phyloP scores from a whole-genome alignment of 2,329 filamentous ascomycete genomes.

The Xylariaceae sp. region DNA sequence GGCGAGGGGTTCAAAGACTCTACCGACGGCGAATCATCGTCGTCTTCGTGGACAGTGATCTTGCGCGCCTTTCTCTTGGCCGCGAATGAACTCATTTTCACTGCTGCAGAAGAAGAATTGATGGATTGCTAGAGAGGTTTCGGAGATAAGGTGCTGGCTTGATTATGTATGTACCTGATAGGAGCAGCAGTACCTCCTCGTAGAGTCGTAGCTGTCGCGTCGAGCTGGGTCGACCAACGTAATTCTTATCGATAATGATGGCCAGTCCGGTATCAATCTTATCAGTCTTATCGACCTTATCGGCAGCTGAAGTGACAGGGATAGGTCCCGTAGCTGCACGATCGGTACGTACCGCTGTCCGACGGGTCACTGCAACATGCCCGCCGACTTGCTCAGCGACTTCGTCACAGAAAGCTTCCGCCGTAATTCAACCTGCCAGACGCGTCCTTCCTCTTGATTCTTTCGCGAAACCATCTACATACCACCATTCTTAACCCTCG shows the following conservation, averaged over 20 bases:
- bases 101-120: conserved; percentile 9
- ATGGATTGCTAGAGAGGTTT: neutral
- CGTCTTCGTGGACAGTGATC: conserved; percentile 63
- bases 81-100: conserved; percentile 50
- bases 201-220: neutral
- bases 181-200: too few relatives aligned
- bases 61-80: conserved; percentile 67
- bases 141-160: neutral
- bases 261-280: neutral
- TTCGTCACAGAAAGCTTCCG: conserved; percentile 10
- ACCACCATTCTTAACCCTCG: neutral
- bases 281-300: neutral
- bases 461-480: conserved; percentile 5
- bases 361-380: neutral
- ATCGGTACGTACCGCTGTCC: neutral
- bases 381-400: conserved; percentile 2
- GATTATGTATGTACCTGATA: neutral
- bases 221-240: neutral
- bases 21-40: conserved; percentile 40
- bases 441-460: conserved; percentile 9
- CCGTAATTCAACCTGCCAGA: conserved; percentile 7
- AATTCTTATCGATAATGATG: neutral
- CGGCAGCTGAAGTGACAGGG: neutral
- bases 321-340: neutral
- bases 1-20: conserved; percentile 26